Percentiles rank a stretch among this genome's conserved stretches.
Conservation (phyloP, 768 basidiomycete species). For the Goffeauzyma gilvescens region DNA sequence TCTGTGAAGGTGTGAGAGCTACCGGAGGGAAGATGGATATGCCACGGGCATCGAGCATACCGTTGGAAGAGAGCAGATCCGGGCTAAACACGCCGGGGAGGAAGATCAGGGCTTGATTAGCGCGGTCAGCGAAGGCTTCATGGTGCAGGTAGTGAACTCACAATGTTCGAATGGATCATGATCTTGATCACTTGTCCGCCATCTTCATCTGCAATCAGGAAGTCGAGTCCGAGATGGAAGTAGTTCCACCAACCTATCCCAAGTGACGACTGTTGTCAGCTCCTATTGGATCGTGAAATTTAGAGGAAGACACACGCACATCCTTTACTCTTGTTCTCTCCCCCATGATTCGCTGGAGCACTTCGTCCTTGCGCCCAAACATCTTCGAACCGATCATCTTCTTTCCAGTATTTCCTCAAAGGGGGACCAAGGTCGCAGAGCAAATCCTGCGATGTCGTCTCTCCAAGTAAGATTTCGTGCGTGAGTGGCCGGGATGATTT, state of each 20-base stretch:
- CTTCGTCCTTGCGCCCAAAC: slow-evolving; percentile 19
- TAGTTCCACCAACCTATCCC: slow-evolving; percentile 41
- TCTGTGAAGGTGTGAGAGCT: slow-evolving; percentile 33
- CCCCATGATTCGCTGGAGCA: not conserved
- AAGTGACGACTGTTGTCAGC: too few species aligned
- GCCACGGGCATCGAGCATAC: slow-evolving; percentile 83
- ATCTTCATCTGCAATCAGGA: slow-evolving; percentile 48
- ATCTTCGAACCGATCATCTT: slow-evolving; percentile 40
- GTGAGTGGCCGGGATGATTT: slow-evolving; percentile 37
- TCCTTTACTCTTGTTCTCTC: slow-evolving; percentile 2
- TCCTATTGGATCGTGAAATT: not conserved
- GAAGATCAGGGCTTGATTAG: not conserved
- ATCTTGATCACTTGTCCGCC: slow-evolving; percentile 61
- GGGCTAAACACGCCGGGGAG: slow-evolving; percentile 40
- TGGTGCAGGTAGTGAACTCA: slow-evolving; percentile 32
- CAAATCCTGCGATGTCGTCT: slow-evolving; percentile 67
- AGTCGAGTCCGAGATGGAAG: slow-evolving; percentile 76
- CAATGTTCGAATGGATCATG: slow-evolving; percentile 69
- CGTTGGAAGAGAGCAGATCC: slow-evolving; percentile 75
- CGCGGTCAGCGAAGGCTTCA: not conserved
- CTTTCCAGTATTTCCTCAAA: slow-evolving; percentile 59
- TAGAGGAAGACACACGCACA: slow-evolving; percentile 7
- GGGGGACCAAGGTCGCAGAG: slow-evolving; percentile 62
- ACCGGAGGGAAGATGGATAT: slow-evolving; percentile 35
- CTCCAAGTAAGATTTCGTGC: slow-evolving; percentile 41